Percentiles rank a stretch among this genome's conserved stretches.
Evolutionary conservation across 352 stramenopile species (phyloP).

Genomic region (Phytophthora idaei): DNA sequence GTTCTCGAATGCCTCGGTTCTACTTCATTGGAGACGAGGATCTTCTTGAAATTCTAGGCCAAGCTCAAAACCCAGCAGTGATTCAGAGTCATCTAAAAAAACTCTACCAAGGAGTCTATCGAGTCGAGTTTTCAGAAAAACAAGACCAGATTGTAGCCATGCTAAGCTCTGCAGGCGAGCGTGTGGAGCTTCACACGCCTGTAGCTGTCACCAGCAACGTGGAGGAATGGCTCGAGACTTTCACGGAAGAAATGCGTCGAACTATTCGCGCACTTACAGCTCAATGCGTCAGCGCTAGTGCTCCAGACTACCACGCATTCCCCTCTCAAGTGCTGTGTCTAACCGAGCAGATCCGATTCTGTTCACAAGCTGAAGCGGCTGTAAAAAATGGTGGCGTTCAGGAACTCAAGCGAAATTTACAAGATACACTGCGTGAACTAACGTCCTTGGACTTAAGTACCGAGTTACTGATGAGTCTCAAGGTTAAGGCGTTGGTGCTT

Average conservation of each 20-base stretch:
- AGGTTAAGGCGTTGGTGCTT: constrained; percentile 94
- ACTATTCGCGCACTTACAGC: constrained; percentile 85
- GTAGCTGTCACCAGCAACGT: constrained; percentile 91
- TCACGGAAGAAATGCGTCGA: constrained; percentile 91
- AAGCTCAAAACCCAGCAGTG: constrained; percentile 91
- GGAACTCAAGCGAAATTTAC: constrained; percentile 71
- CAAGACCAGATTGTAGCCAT: constrained; percentile 90
- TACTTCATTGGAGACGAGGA: constrained; percentile 98
- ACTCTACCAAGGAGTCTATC: constrained; percentile 94
- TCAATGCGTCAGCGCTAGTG: constrained; percentile 77
- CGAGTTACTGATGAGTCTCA: constrained; percentile 91
- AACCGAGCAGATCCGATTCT: constrained; percentile 93
- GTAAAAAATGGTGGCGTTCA: constrained; percentile 77
- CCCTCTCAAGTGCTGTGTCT: constrained; percentile 93
- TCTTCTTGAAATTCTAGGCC: constrained; percentile 94
- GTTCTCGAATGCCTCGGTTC: constrained; percentile 93
- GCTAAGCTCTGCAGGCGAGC: constrained; percentile 81
- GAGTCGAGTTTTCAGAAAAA: constrained; percentile 89
- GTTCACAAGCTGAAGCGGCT: constrained; percentile 80
- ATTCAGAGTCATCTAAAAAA: constrained; percentile 97
- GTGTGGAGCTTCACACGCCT: constrained; percentile 79
- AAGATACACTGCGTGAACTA: constrained; percentile 74
- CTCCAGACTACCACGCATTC: constrained; percentile 89
- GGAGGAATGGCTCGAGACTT: constrained; percentile 93
- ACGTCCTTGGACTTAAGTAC: constrained; percentile 88